phyloP scores from a whole-genome alignment of 2,329 filamentous ascomycete genomes.

The Cercospora sp. region DNA sequence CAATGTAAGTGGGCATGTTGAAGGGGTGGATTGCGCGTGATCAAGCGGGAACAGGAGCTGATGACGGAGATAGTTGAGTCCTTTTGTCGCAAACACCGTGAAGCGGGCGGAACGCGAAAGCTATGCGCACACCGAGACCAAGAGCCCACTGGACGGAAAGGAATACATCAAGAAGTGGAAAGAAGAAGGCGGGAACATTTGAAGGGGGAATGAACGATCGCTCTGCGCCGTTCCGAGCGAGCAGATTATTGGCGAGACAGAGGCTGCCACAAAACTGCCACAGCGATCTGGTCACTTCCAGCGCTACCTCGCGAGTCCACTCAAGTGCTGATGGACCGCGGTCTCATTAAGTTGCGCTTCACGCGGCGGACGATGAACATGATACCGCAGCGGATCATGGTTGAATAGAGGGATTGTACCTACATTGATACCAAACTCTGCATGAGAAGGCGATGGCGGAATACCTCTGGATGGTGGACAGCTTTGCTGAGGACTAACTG shows the following conservation, averaged over 20 bases:
- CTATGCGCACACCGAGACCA: constrained; percentile 44
- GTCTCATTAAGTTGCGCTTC: background rate
- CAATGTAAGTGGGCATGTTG: constrained; percentile 56
- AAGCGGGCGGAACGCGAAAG: constrained; percentile 51
- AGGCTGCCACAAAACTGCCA: background rate
- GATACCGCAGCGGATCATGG: background rate
- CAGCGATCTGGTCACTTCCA: background rate
- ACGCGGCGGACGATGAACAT: background rate
- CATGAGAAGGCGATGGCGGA: background rate
- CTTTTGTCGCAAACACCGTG: constrained; percentile 69
- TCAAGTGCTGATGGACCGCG: constrained; percentile 7
- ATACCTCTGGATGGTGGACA: background rate
- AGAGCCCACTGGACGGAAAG: constrained; percentile 34
- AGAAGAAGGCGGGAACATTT: constrained; percentile 36
- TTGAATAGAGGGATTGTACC: background rate
- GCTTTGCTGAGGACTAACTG: background rate
- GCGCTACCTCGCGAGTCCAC: background rate
- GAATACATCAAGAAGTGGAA: constrained; percentile 40
- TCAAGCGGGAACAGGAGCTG: background rate
- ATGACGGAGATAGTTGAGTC: constrained; percentile 64
- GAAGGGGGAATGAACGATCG: constrained; percentile 10
- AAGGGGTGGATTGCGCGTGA: background rate
- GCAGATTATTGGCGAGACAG: background rate
- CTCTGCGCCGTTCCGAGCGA: background rate
- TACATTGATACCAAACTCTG: background rate